phyloP scores from a whole-genome alignment of 305 asterid species.

The Solanum aculeatissimum region DNA sequence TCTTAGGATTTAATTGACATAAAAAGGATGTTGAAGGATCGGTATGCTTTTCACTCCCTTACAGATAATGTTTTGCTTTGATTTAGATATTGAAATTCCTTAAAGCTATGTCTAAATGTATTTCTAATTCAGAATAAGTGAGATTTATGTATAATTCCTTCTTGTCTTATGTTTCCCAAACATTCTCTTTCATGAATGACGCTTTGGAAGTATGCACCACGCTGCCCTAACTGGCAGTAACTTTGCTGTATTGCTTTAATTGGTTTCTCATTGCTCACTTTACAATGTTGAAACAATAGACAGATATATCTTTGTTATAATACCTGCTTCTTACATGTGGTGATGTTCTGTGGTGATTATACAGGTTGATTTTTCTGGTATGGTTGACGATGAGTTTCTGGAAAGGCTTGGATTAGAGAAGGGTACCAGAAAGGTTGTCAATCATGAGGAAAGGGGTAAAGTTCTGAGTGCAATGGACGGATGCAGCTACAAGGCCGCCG shows the following conservation, averaged over 20 bases:
- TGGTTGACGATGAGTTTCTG: conserved; percentile 72
- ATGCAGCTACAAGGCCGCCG: conserved; percentile 95
- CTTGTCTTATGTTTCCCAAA: background rate
- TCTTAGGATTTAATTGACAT: background rate
- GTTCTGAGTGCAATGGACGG: conserved; percentile 93
- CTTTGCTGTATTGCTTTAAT: background rate
- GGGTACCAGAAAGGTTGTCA: conserved; percentile 83
- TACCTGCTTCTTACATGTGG: background rate
- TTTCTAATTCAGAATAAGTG: background rate
- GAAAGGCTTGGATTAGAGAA: conserved; percentile 59
- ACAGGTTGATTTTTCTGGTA: conserved; percentile 95
- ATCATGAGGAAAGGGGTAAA: conserved; percentile 91
- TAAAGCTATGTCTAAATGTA: background rate
- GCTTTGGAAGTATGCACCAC: background rate
- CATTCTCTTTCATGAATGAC: background rate
- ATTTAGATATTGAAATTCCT: background rate
- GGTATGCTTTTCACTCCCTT: background rate
- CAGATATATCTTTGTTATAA: background rate
- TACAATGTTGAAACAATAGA: background rate
- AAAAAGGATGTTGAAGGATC: background rate
- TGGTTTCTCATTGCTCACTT: background rate
- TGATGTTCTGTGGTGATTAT: background rate
- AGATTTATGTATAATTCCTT: background rate
- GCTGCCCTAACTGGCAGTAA: background rate
- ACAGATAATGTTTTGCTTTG: background rate